These are phyloP conservation scores for Harringtonia aguacate DNA, from an alignment of 2,329 filamentous ascomycete species.

Conservation along the genomic window DNA sequence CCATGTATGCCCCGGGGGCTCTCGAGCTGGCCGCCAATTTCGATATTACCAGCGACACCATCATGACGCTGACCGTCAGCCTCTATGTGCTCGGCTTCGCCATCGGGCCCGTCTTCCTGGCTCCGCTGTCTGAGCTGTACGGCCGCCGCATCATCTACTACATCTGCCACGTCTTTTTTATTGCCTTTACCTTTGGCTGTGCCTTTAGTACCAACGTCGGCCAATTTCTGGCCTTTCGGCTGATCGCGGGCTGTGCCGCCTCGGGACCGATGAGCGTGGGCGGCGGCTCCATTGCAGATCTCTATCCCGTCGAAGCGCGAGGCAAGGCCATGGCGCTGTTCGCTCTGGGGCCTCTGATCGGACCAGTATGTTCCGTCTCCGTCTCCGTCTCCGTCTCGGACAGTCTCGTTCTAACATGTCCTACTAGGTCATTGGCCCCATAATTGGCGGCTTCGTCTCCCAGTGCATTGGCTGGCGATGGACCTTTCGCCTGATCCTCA, in stretches of 20 bases:
- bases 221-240: conserved; percentile 5
- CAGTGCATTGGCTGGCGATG: conserved; percentile 5
- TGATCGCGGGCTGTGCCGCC: conserved; percentile 1
- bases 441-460: conserved; percentile 13
- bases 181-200: background rate
- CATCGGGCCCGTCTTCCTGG: conserved; percentile 4
- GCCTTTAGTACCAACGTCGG: conserved; percentile 1
- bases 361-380: conserved; percentile 19
- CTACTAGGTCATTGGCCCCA: conserved; percentile 9
- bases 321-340: conserved; percentile 43
- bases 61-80: conserved; percentile 1
- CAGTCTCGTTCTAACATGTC: background rate
- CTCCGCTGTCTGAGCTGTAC: conserved; percentile 12
- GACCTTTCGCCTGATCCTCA: conserved; percentile 5
- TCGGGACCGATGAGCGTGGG: conserved; percentile 48
- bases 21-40: background rate
- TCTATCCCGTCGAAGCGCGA: conserved; percentile 44
- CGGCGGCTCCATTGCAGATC: conserved; percentile 55
- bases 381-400: background rate
- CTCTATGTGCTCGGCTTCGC: conserved; percentile 5
- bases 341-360: conserved; percentile 26
- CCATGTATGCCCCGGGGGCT: conserved; percentile 1
- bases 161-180: background rate
- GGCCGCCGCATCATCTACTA: conserved; percentile 8
- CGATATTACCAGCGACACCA: background rate